Base-by-base conservation (phyloP, 345 rosid genomes). In the Aquilaria sinensis region DNA sequence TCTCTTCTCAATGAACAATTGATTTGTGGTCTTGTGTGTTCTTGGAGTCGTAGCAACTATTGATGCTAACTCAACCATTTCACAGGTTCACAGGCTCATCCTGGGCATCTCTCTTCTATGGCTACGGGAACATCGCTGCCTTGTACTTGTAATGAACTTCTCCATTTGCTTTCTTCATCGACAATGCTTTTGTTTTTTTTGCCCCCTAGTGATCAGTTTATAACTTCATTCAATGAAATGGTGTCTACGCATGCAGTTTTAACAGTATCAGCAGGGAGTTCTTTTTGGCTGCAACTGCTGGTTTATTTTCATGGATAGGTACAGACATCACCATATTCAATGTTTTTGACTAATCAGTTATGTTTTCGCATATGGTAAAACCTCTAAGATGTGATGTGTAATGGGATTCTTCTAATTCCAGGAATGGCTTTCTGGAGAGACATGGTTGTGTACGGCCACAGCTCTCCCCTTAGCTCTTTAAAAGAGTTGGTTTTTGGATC, bases 221-320 rank as follows among this genome's bases (percentile, higher is more conserved):
- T 37, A 37, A 37, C 43, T 37, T 37, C 43, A 37, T 37, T 9
- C 43, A 4, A 9, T 23, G 43, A 37, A 37, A 37, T 37, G 2
- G 43, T 2, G 5, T 37, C 43, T 37, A 0, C 43, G 7, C 1
- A 5, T 37, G 55, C 91, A 92, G 98, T 65, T 79, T 76, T 57
- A 81, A 85, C 68, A 62, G 74, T 65, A 76, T 87, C 56, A 73
- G 88, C 83, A 70, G 65, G 78, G 85, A 81, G 64, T 83, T 83
- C 81, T 89, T 92, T 61, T 58, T 68, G 37, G 87, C 86, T 1
- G 85, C 96, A 52, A 92, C 98, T 15, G 59, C 66, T 63, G 88
- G 92, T 67, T 77, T 92, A 66, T 3, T 89, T 59, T 78, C 81
- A 51, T 92, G 96, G 96, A 65, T 92, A 81, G 98, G 98, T 92